Percentiles rank a stretch among this genome's conserved stretches.
Evolutionary conservation across 2,329 filamentous ascomycete genomes (phyloP).

Genomic region (Fusarium protoensiforme): DNA sequence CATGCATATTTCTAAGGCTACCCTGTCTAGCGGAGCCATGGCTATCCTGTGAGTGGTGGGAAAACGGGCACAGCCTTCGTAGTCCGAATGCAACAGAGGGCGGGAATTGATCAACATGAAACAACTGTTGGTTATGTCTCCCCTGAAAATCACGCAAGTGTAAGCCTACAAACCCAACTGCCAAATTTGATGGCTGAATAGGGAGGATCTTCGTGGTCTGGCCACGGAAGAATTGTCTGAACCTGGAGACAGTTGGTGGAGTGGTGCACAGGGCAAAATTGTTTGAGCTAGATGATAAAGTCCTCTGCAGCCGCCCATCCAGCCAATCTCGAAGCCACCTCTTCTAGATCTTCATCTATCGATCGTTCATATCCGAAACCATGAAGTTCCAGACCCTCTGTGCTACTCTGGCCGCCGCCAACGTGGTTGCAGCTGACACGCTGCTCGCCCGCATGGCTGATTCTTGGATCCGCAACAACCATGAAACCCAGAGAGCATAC

Average conservation of each 20-base stretch:
- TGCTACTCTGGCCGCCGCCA: constrained; percentile 27
- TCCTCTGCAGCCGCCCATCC: background rate
- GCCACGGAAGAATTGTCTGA: background rate
- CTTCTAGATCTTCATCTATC: background rate
- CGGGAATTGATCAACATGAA: constrained; percentile 22
- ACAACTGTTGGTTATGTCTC: background rate
- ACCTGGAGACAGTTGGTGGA: background rate
- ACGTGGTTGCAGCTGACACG: constrained; percentile 22
- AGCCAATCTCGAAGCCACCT: constrained; percentile 7
- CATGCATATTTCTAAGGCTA: background rate
- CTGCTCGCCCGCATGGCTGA: constrained; percentile 30
- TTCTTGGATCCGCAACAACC: constrained; percentile 37
- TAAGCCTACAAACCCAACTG: background rate
- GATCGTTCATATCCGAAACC: background rate
- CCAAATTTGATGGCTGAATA: constrained; percentile 4
- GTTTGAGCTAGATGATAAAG: background rate
- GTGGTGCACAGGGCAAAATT: background rate
- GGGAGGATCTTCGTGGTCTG: background rate
- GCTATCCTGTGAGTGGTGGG: constrained; percentile 8
- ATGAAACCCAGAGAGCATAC: constrained; percentile 33
- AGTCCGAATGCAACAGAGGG: constrained; percentile 6
- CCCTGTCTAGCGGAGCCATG: background rate
- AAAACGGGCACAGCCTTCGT: constrained; percentile 2
- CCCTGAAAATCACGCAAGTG: background rate
- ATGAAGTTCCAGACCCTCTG: constrained; percentile 37